A percentile compares a stretch with the other conserved stretches of the same genome.
phyloP scores from a whole-genome alignment of 83 land plant genomes.

The Larix sibirica region DNA sequence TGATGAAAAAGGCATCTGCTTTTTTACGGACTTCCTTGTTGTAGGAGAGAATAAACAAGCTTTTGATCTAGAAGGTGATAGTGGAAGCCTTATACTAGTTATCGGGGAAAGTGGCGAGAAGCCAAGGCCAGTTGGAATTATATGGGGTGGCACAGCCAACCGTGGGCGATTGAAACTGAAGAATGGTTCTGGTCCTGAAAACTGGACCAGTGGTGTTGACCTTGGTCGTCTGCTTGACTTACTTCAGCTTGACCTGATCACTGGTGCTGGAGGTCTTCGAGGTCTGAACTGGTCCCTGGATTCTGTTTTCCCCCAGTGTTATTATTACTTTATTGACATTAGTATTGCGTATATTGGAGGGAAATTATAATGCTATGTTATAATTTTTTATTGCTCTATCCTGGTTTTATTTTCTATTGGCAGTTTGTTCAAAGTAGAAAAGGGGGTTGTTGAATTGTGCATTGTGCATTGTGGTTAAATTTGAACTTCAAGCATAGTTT shows the following conservation, averaged over 20 bases:
- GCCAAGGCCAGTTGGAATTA: slow-evolving; percentile 82
- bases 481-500: background rate
- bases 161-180: slow-evolving; percentile 83
- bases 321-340: background rate
- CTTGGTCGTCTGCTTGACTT: slow-evolving; percentile 89
- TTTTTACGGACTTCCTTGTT: slow-evolving; percentile 85
- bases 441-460: background rate
- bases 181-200: slow-evolving; percentile 79
- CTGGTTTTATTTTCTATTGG: background rate
- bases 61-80: slow-evolving; percentile 94
- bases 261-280: slow-evolving; percentile 54
- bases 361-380: background rate
- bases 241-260: slow-evolving; percentile 80
- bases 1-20: slow-evolving; percentile 93
- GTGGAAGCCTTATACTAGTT: slow-evolving; percentile 82
- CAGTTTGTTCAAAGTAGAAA: background rate
- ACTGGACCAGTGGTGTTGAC: slow-evolving; percentile 97
- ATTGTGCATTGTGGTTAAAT: background rate
- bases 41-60: slow-evolving; percentile 90
- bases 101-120: slow-evolving; percentile 50
- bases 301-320: background rate
- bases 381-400: background rate
- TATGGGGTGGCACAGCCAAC: slow-evolving; percentile 95
- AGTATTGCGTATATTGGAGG: background rate
- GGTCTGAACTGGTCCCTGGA: slow-evolving; percentile 35